Evolutionary conservation across 371 early-diverging fungal genomes (phyloP).

Genomic region (Mucor lusitanicus): DNA sequence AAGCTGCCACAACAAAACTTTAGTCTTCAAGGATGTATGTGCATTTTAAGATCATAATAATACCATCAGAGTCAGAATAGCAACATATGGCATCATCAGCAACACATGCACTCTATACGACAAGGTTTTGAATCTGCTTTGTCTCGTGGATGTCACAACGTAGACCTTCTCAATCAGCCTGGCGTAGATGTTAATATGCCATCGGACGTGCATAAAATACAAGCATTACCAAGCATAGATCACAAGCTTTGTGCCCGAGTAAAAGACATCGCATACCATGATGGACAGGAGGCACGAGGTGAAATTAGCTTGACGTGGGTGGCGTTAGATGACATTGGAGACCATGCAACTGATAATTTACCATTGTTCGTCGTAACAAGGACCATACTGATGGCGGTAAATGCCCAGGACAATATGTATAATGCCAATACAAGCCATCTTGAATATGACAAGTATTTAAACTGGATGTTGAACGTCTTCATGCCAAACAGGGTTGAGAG

Average conservation of each 20-base stretch:
- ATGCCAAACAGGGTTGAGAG: constrained; percentile 20
- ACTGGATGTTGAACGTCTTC: constrained; percentile 24
- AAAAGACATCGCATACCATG: constrained; percentile 27
- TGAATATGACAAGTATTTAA: constrained; percentile 24
- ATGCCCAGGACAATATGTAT: constrained; percentile 28
- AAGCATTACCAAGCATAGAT: constrained; percentile 24
- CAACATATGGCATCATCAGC: constrained; percentile 40
- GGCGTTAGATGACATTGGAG: background rate
- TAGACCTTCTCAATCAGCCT: constrained; percentile 37
- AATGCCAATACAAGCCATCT: constrained; percentile 20
- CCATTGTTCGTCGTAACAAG: constrained; percentile 29
- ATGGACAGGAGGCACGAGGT: constrained; percentile 26
- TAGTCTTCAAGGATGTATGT: background rate
- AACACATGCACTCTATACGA: constrained; percentile 40
- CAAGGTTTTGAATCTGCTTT: constrained; percentile 29
- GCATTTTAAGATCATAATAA: background rate
- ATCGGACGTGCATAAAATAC: background rate
- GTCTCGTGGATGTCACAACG: constrained; percentile 33
- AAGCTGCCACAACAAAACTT: constrained; percentile 22
- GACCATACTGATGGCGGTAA: constrained; percentile 8
- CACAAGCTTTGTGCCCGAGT: constrained; percentile 24
- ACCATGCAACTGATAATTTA: background rate
- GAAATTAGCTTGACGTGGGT: constrained; percentile 4
- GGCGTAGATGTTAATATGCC: background rate
- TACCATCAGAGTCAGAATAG: constrained; percentile 51